Base-by-base conservation (phyloP, 73 alveolate species). In the Paramecium sonneborni region DNA sequence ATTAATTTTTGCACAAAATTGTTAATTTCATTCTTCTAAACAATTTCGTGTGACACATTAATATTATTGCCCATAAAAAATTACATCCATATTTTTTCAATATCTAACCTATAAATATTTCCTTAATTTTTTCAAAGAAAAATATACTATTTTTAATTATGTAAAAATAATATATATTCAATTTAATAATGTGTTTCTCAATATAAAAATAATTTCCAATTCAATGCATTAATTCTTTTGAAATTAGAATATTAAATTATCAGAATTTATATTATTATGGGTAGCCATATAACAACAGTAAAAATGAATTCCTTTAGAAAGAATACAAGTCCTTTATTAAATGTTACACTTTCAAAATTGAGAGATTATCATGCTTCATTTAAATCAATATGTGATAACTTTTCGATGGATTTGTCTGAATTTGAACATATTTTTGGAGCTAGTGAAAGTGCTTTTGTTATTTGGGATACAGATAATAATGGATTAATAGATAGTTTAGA, bases 391-490 rank as follows among this genome's bases (percentile, higher is more conserved):
- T 97, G 99, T 89, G 99, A 95, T 82, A 95, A 97, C 43, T 97
- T 96, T 85, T 93, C 97, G 21, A 95, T 97, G 74, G 97, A 97
- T 88, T 94, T 95, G 57, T 93, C 98, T 56, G 99, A 97, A 86
- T 97, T 97, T 86, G 99, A 97, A 70, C 98, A 96, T 90, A 97
- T 97, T 21, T 97, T 97, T 92, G 95, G 97, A 10, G 92, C 96
- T 38, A 96, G 95, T 90, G 97, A 95, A 82, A 95, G 97, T 38
- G 98, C 98, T 41, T 97, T 97, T 86, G 97, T 94, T 41, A 93
- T 97, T 37, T 97, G 98, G 98, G 99, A 97, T 85, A 94, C 98
- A 5, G 99, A 97, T 92, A 96, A 94, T 58, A 97, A 97, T 96
- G 99, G 98, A 2, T 94, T 97, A 58, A 96, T 97, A 20, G 99